These are phyloP conservation scores for Colletotrichum orbiculare DNA, from an alignment of 2,329 filamentous ascomycete species.

Conservation along the genomic window DNA sequence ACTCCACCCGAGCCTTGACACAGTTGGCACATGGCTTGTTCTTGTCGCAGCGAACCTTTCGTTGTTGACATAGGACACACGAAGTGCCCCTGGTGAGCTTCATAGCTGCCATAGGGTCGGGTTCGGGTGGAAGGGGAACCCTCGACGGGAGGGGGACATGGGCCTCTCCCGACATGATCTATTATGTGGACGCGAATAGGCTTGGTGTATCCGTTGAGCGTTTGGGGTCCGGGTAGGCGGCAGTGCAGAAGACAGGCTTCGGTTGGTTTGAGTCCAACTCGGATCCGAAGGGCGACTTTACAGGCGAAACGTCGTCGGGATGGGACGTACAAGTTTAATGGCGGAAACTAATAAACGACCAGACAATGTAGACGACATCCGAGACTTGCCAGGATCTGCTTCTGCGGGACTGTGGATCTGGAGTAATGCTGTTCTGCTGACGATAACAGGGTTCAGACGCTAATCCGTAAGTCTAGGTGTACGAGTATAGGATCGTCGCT, in stretches of 20 bases:
- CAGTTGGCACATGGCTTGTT: constrained; percentile 78
- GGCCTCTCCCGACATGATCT: constrained; percentile 36
- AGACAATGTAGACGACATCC: constrained; percentile 8
- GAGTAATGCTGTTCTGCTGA: too few relatives aligned
- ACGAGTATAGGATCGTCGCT: not conserved
- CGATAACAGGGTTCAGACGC: not conserved
- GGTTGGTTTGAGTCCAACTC: constrained; percentile 25
- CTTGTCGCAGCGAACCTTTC: constrained; percentile 81
- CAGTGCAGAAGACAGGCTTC: constrained; percentile 11
- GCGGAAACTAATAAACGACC: constrained; percentile 25
- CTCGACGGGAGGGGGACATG: constrained; percentile 39
- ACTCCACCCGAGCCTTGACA: constrained; percentile 70
- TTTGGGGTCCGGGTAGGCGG: constrained; percentile 14
- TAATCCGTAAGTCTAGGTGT: not conserved
- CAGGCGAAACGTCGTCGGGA: constrained; percentile 29
- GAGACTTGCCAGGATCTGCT: constrained; percentile 1
- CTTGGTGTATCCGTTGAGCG: not conserved
- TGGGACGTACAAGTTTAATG: constrained; percentile 27
- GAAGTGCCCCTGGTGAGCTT: constrained; percentile 70
- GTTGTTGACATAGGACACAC: constrained; percentile 80
- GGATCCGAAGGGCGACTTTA: constrained; percentile 34
- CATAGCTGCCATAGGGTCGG: constrained; percentile 55
- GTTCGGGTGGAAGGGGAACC: constrained; percentile 38
- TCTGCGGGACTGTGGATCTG: not conserved
- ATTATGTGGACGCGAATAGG: constrained; percentile 28